Evolutionary conservation across 2,329 filamentous ascomycete species (phyloP).

Genomic region (Aspergillus texensis): DNA sequence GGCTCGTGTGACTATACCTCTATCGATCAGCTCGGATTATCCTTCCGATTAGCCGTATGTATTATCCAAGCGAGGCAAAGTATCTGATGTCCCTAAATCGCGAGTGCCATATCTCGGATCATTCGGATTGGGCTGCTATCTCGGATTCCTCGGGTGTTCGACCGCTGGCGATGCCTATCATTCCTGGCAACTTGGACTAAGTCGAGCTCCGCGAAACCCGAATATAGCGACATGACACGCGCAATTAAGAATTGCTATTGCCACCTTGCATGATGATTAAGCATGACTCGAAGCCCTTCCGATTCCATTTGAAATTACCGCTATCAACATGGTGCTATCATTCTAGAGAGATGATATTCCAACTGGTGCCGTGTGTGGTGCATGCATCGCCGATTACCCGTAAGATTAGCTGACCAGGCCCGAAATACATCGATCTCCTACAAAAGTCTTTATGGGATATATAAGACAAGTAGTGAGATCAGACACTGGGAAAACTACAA

Average conservation of each 20-base stretch:
- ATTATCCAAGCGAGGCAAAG: neutral
- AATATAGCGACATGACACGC: neutral
- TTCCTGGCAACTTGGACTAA: neutral
- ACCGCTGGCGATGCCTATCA: neutral
- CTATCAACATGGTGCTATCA: conserved; percentile 43
- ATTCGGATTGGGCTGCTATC: neutral
- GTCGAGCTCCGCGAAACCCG: neutral
- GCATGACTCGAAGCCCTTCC: conserved; percentile 35
- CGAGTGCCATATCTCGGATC: neutral
- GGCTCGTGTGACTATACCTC: neutral
- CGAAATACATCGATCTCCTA: too few relatives aligned
- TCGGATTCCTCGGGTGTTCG: neutral
- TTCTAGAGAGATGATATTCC: conserved; percentile 44
- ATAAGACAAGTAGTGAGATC: too few relatives aligned
- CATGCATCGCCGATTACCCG: conserved; percentile 30
- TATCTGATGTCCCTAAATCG: neutral
- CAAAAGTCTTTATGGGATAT: too few relatives aligned
- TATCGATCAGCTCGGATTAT: neutral
- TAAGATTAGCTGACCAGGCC: conserved; percentile 9
- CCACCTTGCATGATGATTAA: neutral
- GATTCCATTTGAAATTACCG: conserved; percentile 46
- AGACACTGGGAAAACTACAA: too few relatives aligned
- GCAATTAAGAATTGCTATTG: neutral
- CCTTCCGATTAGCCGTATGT: neutral
- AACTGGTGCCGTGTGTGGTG: conserved; percentile 37